A percentile compares a stretch with the other conserved stretches of the same genome.
Evolutionary conservation across 805 yeast species (phyloP).

Genomic region (Torulaspora delbrueckii): DNA sequence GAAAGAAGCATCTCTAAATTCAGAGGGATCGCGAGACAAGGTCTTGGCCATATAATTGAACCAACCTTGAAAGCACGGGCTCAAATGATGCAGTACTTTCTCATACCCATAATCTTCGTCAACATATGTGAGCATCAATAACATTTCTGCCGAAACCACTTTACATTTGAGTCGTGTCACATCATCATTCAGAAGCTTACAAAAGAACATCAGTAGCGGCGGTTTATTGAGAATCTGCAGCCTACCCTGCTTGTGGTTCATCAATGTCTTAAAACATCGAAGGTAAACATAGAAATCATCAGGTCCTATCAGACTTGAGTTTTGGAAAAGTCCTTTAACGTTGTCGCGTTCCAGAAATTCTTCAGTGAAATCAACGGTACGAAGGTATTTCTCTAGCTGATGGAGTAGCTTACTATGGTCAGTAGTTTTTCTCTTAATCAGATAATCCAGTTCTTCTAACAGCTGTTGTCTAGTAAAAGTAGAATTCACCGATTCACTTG

Average conservation of each 20-base stretch:
- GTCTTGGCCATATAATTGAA: background rate
- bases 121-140: constrained; percentile 26
- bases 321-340: constrained; percentile 12
- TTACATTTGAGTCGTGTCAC: constrained; percentile 16
- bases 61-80: constrained; percentile 15
- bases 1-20: background rate
- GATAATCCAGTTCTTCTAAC: constrained; percentile 2
- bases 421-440: constrained; percentile 3
- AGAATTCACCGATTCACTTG: constrained; percentile 6
- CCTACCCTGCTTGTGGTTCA: constrained; percentile 21
- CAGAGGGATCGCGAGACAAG: background rate
- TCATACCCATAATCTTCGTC: constrained; percentile 27
- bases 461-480: constrained; percentile 8
- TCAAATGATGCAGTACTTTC: constrained; percentile 13
- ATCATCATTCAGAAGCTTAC: constrained; percentile 13
- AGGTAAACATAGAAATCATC: constrained; percentile 24
- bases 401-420: constrained; percentile 18
- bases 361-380: constrained; percentile 19
- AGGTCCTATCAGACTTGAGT: constrained; percentile 3
- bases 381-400: constrained; percentile 26
- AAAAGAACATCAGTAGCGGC: constrained; percentile 17
- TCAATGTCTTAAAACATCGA: constrained; percentile 27
- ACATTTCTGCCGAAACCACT: constrained; percentile 23
- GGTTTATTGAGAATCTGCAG: constrained; percentile 11
- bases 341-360: constrained; percentile 19